Conservation (phyloP, 2,329 filamentous ascomycete species). For the Ciborinia camelliae region DNA sequence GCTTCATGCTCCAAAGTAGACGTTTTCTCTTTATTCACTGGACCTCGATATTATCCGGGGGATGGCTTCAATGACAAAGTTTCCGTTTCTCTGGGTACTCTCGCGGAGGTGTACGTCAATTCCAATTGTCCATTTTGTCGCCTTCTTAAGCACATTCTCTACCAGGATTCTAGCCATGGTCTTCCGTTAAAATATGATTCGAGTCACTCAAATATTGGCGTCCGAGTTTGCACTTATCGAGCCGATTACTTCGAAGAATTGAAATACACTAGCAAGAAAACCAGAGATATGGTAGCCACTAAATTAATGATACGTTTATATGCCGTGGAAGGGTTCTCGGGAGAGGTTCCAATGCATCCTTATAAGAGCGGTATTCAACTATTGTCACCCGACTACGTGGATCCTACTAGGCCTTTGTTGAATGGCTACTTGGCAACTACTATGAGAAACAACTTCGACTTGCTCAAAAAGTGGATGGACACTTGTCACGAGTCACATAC, state of each 20-base stretch:
- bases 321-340: not conserved
- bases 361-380: not conserved
- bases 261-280: not conserved
- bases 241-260: not conserved
- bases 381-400: not conserved
- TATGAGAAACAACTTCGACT: not conserved
- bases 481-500: too few species aligned
- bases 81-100: not conserved
- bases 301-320: not conserved
- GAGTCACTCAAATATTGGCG: not conserved
- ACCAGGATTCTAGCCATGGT: not conserved
- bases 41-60: not conserved
- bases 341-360: not conserved
- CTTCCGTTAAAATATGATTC: not conserved
- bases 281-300: not conserved
- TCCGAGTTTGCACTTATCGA: not conserved
- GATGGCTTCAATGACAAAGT: not conserved
- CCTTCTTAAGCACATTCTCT: not conserved
- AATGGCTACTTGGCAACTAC: not conserved
- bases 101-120: not conserved
- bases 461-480: not conserved
- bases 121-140: not conserved
- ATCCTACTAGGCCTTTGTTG: not conserved
- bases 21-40: not conserved
- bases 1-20: not conserved